Evolutionary conservation across 2,329 filamentous ascomycete species (phyloP), one percentile per base, ranked within the genome.

Genomic region (Colletotrichum camelliae): DNA sequence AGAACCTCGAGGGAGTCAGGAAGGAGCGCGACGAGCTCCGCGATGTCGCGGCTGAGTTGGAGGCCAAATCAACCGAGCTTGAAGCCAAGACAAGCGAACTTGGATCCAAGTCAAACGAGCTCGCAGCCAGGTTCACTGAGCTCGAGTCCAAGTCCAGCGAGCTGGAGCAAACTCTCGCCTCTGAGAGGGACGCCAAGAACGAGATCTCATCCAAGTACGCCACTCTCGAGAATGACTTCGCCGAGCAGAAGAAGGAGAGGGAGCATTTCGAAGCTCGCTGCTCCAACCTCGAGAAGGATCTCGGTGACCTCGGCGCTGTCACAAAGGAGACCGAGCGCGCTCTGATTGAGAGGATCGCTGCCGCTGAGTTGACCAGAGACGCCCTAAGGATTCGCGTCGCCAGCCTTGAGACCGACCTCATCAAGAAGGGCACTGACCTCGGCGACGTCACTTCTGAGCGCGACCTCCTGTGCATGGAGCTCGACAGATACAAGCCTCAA

Each of bases 301-400:
- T 78, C 27, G 72, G 76, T 10, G 75, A 78, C 15, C 55, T 48
- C n/a, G 43, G 72, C 37, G 70, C 69, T 39, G 75, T 78, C 24
- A 75, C 71, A 35, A 77, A 67, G 21, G 68, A 69, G 29, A 74
- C 76, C 4, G 72, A 78, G 61, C 33, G 60, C 1, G 69, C 75
- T 6, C 70, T 77, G 62, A 76, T 78, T n/a, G 75, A 77, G 70
- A 61, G 70, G 3, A 73, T 78, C 27, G 77, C 76, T 39, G 76
- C 75, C 16, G 72, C 77, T 0, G 77, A 78, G 72, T 24, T 78
- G 37, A 69, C 67, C 18, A 78, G 76, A 37, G 75, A 78, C 35
- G 67, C 37, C 24, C 72, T 78, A 5, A 35, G 77, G 48, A 31
- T 72, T 48, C 73, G 76, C 4, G 37, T 61, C 37, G 33, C 67